Evolutionary conservation across 2,329 filamentous ascomycete species (phyloP), one percentile per base, ranked within the genome.

Genomic region (Thielaviopsis ethacetica): DNA sequence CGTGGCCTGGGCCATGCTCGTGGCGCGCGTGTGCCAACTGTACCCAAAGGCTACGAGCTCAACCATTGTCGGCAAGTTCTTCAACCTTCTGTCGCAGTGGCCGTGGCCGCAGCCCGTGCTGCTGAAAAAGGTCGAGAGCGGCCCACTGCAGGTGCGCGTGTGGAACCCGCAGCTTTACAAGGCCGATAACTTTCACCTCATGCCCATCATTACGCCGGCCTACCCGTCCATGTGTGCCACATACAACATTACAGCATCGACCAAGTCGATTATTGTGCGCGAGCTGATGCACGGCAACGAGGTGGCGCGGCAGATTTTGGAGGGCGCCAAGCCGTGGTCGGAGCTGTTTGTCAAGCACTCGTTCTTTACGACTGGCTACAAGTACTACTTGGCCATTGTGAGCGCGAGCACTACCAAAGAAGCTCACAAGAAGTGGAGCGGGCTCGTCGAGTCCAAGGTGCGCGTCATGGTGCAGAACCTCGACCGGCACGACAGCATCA

Each of bases 171-270:
- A 85, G 76, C 86, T 90, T 30, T 94, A 95, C 69, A 82, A 83
- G 62, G 80, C 82, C 58, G 93, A 97, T 70, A 81, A 81, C 51
- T 87, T 83, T 64, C 91, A 97, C 70, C 75, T 96, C 57, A 98
- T 98, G 93, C 93, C 93, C 27, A 88, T 98, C 70, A 97, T 98
- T 67, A 98, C 93, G 1, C 93, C 93, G 1, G 91, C 93, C 0
- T 97, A 96, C 69, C 93, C 93, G 2, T 94, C 90, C 55, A 97
- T 96, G 91, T 97, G 93, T 70, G 86, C 93, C 1, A 97, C 93
- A 0, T 93, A 95, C 74, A 97, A 95, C 67, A 85, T 98, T 62
- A 91, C 87, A 2, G 76, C 81, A 63, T 97, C 91, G 0, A 94
- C 90, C 1, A 88, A 90, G 74, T 75, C 80, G 6, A 82, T 96